A percentile compares a stretch with the other conserved stretches of the same genome.
phyloP scores from a whole-genome alignment of 2,329 filamentous ascomycete species.

The Drechslerella dactyloides region DNA sequence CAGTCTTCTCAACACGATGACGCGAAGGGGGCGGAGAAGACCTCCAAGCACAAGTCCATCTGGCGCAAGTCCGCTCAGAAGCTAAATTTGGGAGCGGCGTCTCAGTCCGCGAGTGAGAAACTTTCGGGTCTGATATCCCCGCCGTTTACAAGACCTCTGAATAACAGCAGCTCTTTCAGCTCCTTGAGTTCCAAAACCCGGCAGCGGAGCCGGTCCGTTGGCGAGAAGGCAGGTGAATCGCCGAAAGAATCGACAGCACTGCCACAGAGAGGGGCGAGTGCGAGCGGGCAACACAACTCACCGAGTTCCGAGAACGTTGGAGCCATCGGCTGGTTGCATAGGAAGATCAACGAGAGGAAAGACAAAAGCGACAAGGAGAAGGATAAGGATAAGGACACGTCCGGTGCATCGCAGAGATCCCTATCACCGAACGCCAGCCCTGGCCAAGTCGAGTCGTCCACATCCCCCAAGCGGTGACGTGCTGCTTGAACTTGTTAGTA shows the following conservation, averaged over 20 bases:
- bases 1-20: conserved; percentile 42
- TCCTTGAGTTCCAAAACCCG: conserved; percentile 34
- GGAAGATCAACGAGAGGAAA: conserved; percentile 65
- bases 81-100: conserved; percentile 23
- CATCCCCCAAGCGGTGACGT: conserved; percentile 37
- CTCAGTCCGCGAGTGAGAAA: conserved; percentile 22
- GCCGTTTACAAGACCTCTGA: conserved; percentile 25
- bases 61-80: conserved; percentile 49
- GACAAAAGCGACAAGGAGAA: conserved; percentile 56
- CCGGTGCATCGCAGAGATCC: conserved; percentile 9
- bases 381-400: conserved; percentile 31
- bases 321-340: conserved; percentile 70
- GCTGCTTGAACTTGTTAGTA: neutral
- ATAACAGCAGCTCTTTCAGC: conserved; percentile 23
- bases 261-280: conserved; percentile 43
- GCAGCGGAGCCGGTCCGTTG: conserved; percentile 35
- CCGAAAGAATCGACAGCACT: conserved; percentile 34
- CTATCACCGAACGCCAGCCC: conserved; percentile 15
- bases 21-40: conserved; percentile 26
- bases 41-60: conserved; percentile 38
- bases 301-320: conserved; percentile 57
- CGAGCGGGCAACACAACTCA: conserved; percentile 34
- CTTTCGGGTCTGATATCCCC: conserved; percentile 38
- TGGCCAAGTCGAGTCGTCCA: conserved; percentile 15
- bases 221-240: conserved; percentile 35